A percentile compares a stretch with the other conserved stretches of the same genome.
Evolutionary conservation across 306 rosid genomes (phyloP).

Genomic region (Quercus rubra): DNA sequence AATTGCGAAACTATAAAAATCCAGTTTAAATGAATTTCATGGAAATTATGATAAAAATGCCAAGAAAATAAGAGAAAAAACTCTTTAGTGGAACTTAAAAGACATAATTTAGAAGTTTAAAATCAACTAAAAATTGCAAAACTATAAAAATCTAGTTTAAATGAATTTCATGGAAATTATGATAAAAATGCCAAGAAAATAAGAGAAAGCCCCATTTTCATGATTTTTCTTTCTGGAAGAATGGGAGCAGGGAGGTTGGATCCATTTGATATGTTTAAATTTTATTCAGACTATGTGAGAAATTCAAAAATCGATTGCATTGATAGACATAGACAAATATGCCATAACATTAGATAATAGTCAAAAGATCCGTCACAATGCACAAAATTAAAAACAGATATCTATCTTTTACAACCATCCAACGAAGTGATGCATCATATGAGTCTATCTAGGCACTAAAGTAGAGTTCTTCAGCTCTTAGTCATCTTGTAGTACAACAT

Average conservation of each 20-base stretch:
- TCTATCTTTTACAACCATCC: no score
- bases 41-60: no score
- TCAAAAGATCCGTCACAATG: no score
- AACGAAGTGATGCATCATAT: no score
- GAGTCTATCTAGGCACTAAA: no score
- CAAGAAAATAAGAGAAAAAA: not conserved
- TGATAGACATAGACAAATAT: not conserved
- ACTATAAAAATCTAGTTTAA: not conserved
- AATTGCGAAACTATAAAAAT: no score
- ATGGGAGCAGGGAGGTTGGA: not conserved
- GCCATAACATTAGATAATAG: no score
- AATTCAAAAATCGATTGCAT: not conserved
- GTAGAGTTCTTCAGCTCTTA: not conserved
- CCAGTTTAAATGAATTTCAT: no score
- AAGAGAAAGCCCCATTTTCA: not conserved
- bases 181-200: not conserved
- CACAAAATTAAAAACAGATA: no score
- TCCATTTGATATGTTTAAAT: not conserved
- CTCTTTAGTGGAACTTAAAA: no score
- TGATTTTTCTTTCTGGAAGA: not conserved
- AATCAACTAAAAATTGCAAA: not conserved
- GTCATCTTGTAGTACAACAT: not conserved
- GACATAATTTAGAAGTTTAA: no score
- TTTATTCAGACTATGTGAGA: not conserved
- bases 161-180: not conserved